phyloP scores from a whole-genome alignment of 2,329 filamentous ascomycete genomes.

The Talaromyces sp. region DNA sequence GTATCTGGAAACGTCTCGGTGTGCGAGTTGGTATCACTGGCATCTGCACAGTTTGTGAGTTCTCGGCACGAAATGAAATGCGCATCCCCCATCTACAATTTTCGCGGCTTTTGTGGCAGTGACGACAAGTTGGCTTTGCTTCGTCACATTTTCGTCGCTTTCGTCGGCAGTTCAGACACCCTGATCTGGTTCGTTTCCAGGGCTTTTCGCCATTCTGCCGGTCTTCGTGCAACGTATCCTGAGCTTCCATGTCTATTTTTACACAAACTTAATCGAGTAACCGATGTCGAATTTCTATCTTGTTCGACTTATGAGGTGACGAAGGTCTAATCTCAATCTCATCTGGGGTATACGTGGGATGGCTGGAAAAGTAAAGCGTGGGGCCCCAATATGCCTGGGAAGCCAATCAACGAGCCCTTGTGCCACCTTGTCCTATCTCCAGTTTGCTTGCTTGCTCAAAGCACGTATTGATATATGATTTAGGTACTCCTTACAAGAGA shows the following conservation, averaged over 20 bases:
- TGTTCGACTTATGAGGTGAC: neutral
- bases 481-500: too few species aligned
- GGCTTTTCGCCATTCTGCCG: neutral
- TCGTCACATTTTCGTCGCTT: conserved; percentile 10
- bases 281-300: too few species aligned
- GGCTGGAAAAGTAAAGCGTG: neutral
- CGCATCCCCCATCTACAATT: conserved; percentile 11
- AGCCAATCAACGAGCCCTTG: neutral
- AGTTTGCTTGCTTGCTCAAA: neutral
- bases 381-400: neutral
- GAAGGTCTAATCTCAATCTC: neutral
- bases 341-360: neutral
- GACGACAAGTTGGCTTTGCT: conserved; percentile 1
- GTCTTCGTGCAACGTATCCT: neutral
- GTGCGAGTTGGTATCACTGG: neutral
- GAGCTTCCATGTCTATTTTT: neutral
- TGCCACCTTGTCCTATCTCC: neutral
- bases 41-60: conserved; percentile 9
- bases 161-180: conserved; percentile 9
- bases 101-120: conserved; percentile 4
- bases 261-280: too few species aligned
- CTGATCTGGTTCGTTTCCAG: conserved; percentile 11
- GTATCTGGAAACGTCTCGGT: conserved; percentile 2
- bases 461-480: too few species aligned
- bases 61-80: conserved; percentile 6